Percentiles rank a stretch among this genome's conserved stretches.
Conservation (phyloP, 768 basidiomycete genomes). For the Cyclocybe aegerita region DNA sequence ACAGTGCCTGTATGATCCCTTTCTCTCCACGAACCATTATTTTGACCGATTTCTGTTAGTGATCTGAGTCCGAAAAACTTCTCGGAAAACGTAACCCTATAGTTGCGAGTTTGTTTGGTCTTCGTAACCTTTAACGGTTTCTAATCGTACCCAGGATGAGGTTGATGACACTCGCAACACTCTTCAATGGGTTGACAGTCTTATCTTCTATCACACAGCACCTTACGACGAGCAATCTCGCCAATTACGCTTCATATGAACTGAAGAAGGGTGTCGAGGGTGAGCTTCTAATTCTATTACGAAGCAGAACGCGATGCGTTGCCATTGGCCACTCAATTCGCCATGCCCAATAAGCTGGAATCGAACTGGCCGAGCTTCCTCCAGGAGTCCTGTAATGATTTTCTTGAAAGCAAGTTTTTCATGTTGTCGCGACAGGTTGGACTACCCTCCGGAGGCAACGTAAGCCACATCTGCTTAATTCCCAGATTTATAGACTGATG, state of each 20-base stretch:
- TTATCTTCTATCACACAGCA: too few species aligned
- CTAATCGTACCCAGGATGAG: conserved; percentile 58
- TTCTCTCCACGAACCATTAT: not conserved
- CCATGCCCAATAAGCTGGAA: conserved; percentile 91
- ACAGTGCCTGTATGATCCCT: conserved; percentile 84
- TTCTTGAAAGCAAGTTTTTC: not conserved
- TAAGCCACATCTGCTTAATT: conserved; percentile 31
- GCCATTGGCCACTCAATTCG: conserved; percentile 73
- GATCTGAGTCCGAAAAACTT: conserved; percentile 62
- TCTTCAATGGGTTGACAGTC: conserved; percentile 58
- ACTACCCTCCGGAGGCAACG: conserved; percentile 85
- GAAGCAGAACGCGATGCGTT: conserved; percentile 74
- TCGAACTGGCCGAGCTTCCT: conserved; percentile 73
- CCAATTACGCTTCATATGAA: conserved; percentile 87
- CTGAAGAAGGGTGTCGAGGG: conserved; percentile 84
- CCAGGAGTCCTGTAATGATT: conserved; percentile 57
- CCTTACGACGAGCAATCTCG: too few species aligned
- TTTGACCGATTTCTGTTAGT: conserved; percentile 28
- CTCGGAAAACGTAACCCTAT: conserved; percentile 83
- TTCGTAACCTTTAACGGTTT: not conserved
- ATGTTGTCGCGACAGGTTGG: conserved; percentile 48
- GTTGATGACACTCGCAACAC: conserved; percentile 90
- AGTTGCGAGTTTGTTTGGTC: conserved; percentile 51
- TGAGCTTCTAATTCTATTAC: conserved; percentile 59
- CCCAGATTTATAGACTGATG: not conserved